Evolutionary conservation across 306 rosid genomes (phyloP).

Genomic region (Pyrus bretschneideri): DNA sequence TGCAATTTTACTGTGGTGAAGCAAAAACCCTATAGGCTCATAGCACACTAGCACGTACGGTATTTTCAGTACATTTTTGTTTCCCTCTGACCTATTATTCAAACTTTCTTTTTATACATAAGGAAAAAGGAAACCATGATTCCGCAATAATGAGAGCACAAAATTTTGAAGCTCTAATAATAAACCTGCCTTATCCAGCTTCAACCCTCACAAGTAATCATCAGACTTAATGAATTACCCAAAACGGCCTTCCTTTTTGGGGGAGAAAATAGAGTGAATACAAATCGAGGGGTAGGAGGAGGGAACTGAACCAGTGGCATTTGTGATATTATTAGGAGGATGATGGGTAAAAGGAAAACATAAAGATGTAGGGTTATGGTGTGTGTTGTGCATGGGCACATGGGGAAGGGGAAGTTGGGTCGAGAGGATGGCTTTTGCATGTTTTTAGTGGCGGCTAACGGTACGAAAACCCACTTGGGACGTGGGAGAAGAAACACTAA

Average conservation of each 20-base stretch:
- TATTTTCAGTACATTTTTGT: slow-evolving; percentile 28
- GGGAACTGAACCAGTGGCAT: slow-evolving; percentile 25
- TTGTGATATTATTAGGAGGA: slow-evolving; percentile 19
- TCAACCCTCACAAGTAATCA: slow-evolving; percentile 17
- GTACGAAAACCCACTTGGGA: slow-evolving; percentile 24
- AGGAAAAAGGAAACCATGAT: background rate
- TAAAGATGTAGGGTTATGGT: slow-evolving; percentile 24
- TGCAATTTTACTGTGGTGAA: background rate
- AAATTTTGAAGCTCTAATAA: background rate
- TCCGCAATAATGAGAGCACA: slow-evolving; percentile 20
- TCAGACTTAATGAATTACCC: slow-evolving; percentile 19
- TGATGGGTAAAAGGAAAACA: slow-evolving; percentile 22
- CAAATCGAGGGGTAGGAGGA: background rate
- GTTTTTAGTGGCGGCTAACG: slow-evolving; percentile 44
- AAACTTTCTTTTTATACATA: slow-evolving; percentile 9
- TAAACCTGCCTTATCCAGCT: slow-evolving; percentile 5
- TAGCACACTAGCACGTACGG: background rate
- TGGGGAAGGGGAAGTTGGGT: slow-evolving; percentile 9
- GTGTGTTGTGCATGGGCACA: slow-evolving; percentile 47
- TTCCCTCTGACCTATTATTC: slow-evolving; percentile 19
- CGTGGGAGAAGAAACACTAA: background rate
- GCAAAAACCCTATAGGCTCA: background rate
- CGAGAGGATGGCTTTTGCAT: slow-evolving; percentile 38
- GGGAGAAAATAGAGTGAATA: slow-evolving; percentile 1
- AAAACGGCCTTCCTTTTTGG: slow-evolving; percentile 24